Evolutionary conservation across 1,139 yeast genomes (phyloP).

Genomic region (Ashbya aceris): DNA sequence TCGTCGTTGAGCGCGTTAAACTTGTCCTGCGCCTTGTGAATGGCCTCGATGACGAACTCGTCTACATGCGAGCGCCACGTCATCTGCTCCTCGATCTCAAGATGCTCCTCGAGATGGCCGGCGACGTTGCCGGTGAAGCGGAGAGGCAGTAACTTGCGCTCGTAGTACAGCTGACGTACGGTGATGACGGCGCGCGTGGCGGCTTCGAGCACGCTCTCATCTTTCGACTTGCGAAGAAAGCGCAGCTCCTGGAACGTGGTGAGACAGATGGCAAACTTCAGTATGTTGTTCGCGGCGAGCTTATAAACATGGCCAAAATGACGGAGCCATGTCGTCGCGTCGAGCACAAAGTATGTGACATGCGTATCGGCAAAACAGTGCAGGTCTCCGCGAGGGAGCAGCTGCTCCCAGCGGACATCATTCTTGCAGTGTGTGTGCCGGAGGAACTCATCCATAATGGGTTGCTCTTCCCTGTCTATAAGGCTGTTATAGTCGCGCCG

Average conservation of each 20-base stretch:
- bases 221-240: constrained; percentile 63
- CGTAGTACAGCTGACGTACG: constrained; percentile 54
- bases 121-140: constrained; percentile 59
- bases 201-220: constrained; percentile 68
- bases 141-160: constrained; percentile 51
- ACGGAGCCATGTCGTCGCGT: constrained; percentile 73
- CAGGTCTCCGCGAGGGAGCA: constrained; percentile 9
- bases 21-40: constrained; percentile 26
- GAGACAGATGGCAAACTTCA: constrained; percentile 55
- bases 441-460: constrained; percentile 7
- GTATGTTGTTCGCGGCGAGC: constrained; percentile 51
- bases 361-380: constrained; percentile 12
- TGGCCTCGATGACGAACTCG: constrained; percentile 33
- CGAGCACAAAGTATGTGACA: constrained; percentile 55
- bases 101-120: constrained; percentile 44
- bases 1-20: constrained; percentile 14
- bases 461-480: constrained; percentile 6
- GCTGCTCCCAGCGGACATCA: constrained; percentile 7
- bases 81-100: constrained; percentile 35
- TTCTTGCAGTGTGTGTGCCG: neutral
- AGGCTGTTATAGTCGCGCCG: constrained; percentile 3
- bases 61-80: constrained; percentile 36
- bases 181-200: constrained; percentile 74
- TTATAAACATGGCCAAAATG: constrained; percentile 72
- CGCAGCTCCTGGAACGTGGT: constrained; percentile 73